Base-by-base conservation (phyloP, 371 early-diverging fungal genomes). In the Ordospora pajunii region DNA sequence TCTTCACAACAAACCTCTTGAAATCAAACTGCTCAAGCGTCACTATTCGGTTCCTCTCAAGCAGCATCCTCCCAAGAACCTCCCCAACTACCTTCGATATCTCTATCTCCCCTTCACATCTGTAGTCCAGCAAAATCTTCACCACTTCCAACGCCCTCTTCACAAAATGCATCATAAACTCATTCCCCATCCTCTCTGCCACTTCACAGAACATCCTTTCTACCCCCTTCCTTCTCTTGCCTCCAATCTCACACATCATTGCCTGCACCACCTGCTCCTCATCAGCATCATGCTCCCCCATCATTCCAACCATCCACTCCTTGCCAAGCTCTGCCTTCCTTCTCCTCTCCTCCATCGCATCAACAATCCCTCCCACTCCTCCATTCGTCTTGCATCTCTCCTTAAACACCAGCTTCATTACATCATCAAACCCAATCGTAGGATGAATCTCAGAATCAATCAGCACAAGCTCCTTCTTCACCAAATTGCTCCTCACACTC, bases 11-110 rank as follows among this genome's bases (percentile, higher is more conserved):
- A 71, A 70, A 83, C 32, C 62, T 71, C 37, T 71, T 67, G 44
- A 76, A 54, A 62, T 83, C 81, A 76, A 83, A 83, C 19, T 22
- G 43, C 21, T 76, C 71, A 4, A 76, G 65, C 9, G 63, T 32
- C 19, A 81, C 40, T 25, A 75, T 69, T 37, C 48, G 68, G 73
- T 80, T 75, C 46, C 44, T 44, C 45, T 63, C 71, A 42, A 83
- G 40, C 48, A 73, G 73, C 14, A 78, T 2, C 45, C 37, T 68
- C 52, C 83, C 83, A 17, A 77, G 22, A 11, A 83, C n/a, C 0
- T 12, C n/a, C 11, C 83, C 83, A 2, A 80, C 25, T 1, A 48
- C 37, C 42, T 67, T 54, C 0, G 44, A 23, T 67, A 65, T 78
- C 23, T 67, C n/a, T 8, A 48, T 51, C 67, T 82, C 83, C 11